phyloP scores from a whole-genome alignment of 352 stramenopile species.

The Phytophthora pistaciae region DNA sequence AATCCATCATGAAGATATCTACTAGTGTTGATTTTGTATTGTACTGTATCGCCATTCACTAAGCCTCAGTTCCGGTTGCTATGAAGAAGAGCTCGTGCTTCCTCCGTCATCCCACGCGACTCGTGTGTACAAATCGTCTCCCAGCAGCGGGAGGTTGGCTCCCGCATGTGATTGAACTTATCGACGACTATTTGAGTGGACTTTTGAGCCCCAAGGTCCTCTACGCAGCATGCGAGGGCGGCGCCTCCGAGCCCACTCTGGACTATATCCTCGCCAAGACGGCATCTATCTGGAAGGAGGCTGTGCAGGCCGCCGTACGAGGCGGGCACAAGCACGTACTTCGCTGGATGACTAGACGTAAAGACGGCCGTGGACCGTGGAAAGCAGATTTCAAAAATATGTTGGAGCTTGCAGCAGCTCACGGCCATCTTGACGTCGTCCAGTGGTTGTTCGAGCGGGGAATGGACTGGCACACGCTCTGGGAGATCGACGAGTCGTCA shows the following conservation, averaged over 20 bases:
- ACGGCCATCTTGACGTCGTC: conserved; percentile 4
- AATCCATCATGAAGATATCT: too few species aligned
- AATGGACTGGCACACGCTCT: neutral
- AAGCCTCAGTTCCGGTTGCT: too few species aligned
- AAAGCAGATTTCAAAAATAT: conserved; percentile 3
- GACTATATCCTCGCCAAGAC: neutral
- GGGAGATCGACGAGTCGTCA: too few species aligned
- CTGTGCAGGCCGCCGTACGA: neutral
- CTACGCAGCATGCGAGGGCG: conserved; percentile 3
- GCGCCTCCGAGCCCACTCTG: neutral
- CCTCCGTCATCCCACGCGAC: too few species aligned
- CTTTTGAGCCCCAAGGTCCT: too few species aligned
- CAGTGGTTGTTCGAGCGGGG: conserved; percentile 6
- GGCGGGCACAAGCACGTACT: conserved; percentile 6
- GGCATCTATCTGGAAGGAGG: conserved; percentile 3
- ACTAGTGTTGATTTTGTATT: too few species aligned
- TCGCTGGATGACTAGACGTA: neutral
- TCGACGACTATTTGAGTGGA: too few species aligned
- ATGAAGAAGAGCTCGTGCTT: too few species aligned
- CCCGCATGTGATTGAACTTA: too few species aligned
- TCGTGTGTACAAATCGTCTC: too few species aligned
- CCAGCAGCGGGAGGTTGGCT: too few species aligned
- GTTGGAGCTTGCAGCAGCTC: conserved; percentile 12
- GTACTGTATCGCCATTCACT: too few species aligned
- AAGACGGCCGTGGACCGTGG: conserved; percentile 3